A percentile compares a stretch with the other conserved stretches of the same genome.
Conservation (phyloP, 495 filamentous ascomycete species). For the Mytilinidion resinicola region DNA sequence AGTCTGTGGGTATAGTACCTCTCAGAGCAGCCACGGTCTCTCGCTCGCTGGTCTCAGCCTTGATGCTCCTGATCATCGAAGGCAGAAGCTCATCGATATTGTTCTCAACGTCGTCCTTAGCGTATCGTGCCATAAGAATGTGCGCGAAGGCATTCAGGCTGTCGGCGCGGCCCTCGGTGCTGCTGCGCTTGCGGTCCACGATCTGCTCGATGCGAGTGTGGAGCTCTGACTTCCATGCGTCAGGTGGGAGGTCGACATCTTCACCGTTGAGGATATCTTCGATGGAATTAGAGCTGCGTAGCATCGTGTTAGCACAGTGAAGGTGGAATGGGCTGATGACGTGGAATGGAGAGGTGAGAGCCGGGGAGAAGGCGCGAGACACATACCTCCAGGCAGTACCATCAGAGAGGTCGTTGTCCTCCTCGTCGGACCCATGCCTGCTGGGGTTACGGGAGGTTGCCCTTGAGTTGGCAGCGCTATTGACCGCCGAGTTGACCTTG, state of each 20-base stretch:
- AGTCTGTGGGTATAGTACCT: slow-evolving; percentile 24
- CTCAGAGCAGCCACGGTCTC: slow-evolving; percentile 67
- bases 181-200: slow-evolving; percentile 78
- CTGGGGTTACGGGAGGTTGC: slow-evolving; percentile 38
- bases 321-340: slow-evolving; percentile 9
- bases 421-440: slow-evolving; percentile 67
- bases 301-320: slow-evolving; percentile 6
- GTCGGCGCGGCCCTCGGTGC: slow-evolving; percentile 70
- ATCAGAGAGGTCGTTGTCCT: slow-evolving; percentile 62
- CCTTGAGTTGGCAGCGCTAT: slow-evolving; percentile 57
- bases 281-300: slow-evolving; percentile 37
- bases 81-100: slow-evolving; percentile 60
- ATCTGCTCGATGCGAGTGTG: slow-evolving; percentile 71
- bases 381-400: slow-evolving; percentile 63
- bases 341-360: not conserved
- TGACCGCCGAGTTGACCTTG: slow-evolving; percentile 53
- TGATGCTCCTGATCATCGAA: slow-evolving; percentile 68
- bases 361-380: not conserved
- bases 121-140: slow-evolving; percentile 67
- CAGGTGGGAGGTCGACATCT: slow-evolving; percentile 43
- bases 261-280: slow-evolving; percentile 55
- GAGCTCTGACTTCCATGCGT: slow-evolving; percentile 61
- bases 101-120: slow-evolving; percentile 56
- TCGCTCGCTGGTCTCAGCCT: slow-evolving; percentile 60
- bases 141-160: slow-evolving; percentile 63